Evolutionary conservation across 2,329 filamentous ascomycete species (phyloP).

Genomic region (Alternaria infectoria): DNA sequence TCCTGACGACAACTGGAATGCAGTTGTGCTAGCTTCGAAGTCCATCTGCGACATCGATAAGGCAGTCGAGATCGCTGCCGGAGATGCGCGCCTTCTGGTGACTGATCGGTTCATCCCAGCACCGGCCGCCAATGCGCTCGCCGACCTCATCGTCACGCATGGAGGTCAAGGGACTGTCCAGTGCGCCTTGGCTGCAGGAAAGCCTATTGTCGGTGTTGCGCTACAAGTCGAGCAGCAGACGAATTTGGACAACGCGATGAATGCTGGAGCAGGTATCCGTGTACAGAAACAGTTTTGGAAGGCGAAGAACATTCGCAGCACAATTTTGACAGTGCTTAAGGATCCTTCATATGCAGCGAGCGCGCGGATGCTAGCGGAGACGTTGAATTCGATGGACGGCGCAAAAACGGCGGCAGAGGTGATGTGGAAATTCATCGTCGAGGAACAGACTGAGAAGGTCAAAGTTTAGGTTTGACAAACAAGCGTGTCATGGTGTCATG

Average conservation of each 20-base stretch:
- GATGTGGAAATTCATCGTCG: slow-evolving; percentile 42
- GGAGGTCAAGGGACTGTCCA: slow-evolving; percentile 44
- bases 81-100: slow-evolving; percentile 35
- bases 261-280: slow-evolving; percentile 38
- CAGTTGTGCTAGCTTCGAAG: slow-evolving; percentile 37
- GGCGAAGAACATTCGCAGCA: slow-evolving; percentile 34
- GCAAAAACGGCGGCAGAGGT: slow-evolving; percentile 37
- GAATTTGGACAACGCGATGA: slow-evolving; percentile 44
- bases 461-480: slow-evolving; percentile 1
- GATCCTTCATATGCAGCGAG: slow-evolving; percentile 33
- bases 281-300: slow-evolving; percentile 39
- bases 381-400: slow-evolving; percentile 38
- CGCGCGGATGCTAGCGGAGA: slow-evolving; percentile 31
- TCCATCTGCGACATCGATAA: slow-evolving; percentile 40
- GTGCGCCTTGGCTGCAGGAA: slow-evolving; percentile 39
- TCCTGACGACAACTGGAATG: slow-evolving; percentile 37
- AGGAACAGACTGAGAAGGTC: slow-evolving; percentile 23
- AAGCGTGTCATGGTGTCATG: slow-evolving; percentile 4
- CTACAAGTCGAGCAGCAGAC: slow-evolving; percentile 44
- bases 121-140: slow-evolving; percentile 35
- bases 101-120: slow-evolving; percentile 42
- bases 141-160: slow-evolving; percentile 38
- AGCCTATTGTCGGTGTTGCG: slow-evolving; percentile 41
- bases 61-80: slow-evolving; percentile 28
- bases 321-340: slow-evolving; percentile 31